Conservation (phyloP, 2,329 filamentous ascomycete species). For the Delphinella strobiligena region DNA sequence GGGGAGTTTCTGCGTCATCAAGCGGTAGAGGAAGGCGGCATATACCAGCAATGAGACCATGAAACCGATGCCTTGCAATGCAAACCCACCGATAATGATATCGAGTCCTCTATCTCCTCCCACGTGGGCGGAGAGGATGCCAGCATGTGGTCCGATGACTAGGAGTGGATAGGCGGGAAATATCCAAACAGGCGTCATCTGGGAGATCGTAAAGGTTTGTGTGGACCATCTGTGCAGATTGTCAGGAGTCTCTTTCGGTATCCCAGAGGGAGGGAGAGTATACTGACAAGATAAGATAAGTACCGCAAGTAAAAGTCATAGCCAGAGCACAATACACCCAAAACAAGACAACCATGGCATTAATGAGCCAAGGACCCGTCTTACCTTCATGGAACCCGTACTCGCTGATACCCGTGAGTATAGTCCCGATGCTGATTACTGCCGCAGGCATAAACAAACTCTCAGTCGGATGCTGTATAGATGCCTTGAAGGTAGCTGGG, state of each 20-base stretch:
- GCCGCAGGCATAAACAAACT: constrained; percentile 64
- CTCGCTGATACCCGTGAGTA: constrained; percentile 57
- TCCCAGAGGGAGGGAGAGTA: constrained; percentile 21
- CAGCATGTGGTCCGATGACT: constrained; percentile 62
- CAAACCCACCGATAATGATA: constrained; percentile 47
- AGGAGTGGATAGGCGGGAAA: constrained; percentile 76
- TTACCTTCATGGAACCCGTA: constrained; percentile 45
- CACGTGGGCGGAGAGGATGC: constrained; percentile 40
- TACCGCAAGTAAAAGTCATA: constrained; percentile 53
- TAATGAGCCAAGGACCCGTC: constrained; percentile 43
- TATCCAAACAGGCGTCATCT: constrained; percentile 82
- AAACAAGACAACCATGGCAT: constrained; percentile 53
- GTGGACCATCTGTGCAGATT: constrained; percentile 44
- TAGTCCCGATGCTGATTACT: constrained; percentile 52
- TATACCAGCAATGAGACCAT: constrained; percentile 67
- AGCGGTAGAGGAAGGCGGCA: constrained; percentile 68
- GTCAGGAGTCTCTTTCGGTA: constrained; percentile 10
- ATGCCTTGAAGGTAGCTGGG: constrained; percentile 57
- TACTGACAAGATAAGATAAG: constrained; percentile 62
- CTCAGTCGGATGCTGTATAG: constrained; percentile 66
- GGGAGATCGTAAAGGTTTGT: constrained; percentile 58
- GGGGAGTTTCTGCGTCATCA: constrained; percentile 81
- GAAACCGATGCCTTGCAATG: constrained; percentile 54
- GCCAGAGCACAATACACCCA: constrained; percentile 63
- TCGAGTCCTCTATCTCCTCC: constrained; percentile 32